phyloP scores from a whole-genome alignment of 2,329 filamentous ascomycete species.

The Phaeoacremonium minimum region DNA sequence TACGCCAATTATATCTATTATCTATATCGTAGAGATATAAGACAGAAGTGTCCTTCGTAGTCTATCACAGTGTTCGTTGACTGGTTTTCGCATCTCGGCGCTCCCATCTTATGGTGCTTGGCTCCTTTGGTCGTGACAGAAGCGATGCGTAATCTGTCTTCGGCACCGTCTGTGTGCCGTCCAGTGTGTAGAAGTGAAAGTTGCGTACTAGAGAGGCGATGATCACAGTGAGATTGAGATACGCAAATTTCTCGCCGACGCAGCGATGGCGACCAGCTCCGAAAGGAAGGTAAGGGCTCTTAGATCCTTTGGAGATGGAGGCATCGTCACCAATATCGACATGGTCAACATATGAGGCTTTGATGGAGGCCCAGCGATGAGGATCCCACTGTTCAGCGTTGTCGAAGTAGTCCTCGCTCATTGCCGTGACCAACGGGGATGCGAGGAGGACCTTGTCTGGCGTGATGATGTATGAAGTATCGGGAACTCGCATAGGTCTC shows the following conservation, averaged over 20 bases:
- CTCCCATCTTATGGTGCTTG: conserved; percentile 28
- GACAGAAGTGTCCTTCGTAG: too few relatives aligned
- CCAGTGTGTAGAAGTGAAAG: conserved; percentile 54
- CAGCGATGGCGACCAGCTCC: conserved; percentile 70
- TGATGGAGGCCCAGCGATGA: conserved; percentile 9
- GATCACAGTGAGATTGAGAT: conserved; percentile 64
- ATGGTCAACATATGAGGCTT: too few relatives aligned
- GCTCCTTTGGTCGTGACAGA: conserved; percentile 27
- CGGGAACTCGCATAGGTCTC: conserved; percentile 56
- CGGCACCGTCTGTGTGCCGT: conserved; percentile 51
- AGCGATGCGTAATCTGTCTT: conserved; percentile 60
- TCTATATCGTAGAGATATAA: too few relatives aligned
- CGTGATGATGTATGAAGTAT: conserved; percentile 50
- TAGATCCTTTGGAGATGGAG: conserved; percentile 10
- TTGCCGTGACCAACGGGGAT: conserved; percentile 35
- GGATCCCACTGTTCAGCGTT: conserved; percentile 4
- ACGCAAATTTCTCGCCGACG: conserved; percentile 74
- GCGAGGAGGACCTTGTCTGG: conserved; percentile 41
- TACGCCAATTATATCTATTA: too few relatives aligned
- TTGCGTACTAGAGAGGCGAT: conserved; percentile 57
- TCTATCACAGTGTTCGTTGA: too few relatives aligned
- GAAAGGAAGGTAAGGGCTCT: conserved; percentile 49
- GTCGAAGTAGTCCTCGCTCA: conserved; percentile 57
- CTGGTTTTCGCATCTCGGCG: too few relatives aligned
- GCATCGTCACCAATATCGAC: conserved; percentile 3